These are phyloP conservation scores for Sphaerostilbella broomeana DNA, from an alignment of 2,329 filamentous ascomycete genomes.

Conservation along the genomic window DNA sequence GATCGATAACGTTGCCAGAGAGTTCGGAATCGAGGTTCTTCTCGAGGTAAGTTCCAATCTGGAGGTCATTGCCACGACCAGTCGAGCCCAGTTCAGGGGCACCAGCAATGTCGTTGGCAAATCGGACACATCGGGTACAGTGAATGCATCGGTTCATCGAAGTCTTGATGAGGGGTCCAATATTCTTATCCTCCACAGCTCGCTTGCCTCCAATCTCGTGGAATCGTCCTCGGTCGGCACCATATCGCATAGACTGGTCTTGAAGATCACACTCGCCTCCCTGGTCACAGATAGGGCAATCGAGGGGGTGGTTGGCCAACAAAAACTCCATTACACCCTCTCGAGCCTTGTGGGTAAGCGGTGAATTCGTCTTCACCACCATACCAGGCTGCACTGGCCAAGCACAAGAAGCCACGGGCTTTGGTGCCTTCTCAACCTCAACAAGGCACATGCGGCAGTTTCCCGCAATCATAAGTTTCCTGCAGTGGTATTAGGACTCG, in stretches of 20 bases:
- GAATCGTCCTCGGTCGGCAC: slow-evolving; percentile 90
- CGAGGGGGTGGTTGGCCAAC: slow-evolving; percentile 89
- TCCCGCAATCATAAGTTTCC: slow-evolving; percentile 97
- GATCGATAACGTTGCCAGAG: slow-evolving; percentile 95
- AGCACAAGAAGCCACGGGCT: slow-evolving; percentile 95
- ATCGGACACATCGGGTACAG: slow-evolving; percentile 95
- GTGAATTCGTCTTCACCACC: slow-evolving; percentile 98
- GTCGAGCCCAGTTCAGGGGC: slow-evolving; percentile 91
- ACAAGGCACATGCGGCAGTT: slow-evolving; percentile 99
- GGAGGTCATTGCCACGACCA: slow-evolving; percentile 92
- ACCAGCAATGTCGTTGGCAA: slow-evolving; percentile 94
- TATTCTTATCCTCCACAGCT: slow-evolving; percentile 98
- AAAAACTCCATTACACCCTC: slow-evolving; percentile 99
- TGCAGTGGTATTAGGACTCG: slow-evolving; percentile 38
- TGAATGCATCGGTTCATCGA: slow-evolving; percentile 99
- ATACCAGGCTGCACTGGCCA: slow-evolving; percentile 98
- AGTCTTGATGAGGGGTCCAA: slow-evolving; percentile 95
- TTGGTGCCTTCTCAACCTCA: slow-evolving; percentile 92
- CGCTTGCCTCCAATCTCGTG: slow-evolving; percentile 94
- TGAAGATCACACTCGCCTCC: slow-evolving; percentile 98
- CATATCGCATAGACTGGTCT: slow-evolving; percentile 99
- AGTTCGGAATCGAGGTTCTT: slow-evolving; percentile 88
- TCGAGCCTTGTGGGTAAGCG: slow-evolving; percentile 91
- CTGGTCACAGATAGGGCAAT: slow-evolving; percentile 97
- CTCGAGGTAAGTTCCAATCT: slow-evolving; percentile 97